Conservation (phyloP, 2,329 filamentous ascomycete species). For the Colletotrichum graminicola region DNA sequence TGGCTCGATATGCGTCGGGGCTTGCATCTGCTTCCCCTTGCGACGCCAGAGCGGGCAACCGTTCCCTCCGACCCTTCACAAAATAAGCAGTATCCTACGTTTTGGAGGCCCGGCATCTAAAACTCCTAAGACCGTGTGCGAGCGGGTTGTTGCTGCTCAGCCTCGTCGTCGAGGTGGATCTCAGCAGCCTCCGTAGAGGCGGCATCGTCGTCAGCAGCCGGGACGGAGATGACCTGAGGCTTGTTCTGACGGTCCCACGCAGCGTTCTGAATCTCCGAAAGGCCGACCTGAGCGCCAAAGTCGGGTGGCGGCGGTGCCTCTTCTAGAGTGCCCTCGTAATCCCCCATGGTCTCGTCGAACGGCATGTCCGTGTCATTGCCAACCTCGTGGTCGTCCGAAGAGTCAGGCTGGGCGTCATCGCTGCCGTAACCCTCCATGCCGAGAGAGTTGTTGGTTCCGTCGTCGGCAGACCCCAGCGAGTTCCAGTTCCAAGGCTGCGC, state of each 20-base stretch:
- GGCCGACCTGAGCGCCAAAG: conserved; percentile 40
- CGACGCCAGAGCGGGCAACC: background rate
- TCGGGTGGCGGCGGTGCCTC: conserved; percentile 46
- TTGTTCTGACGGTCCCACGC: conserved; percentile 52
- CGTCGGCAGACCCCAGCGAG: conserved; percentile 50
- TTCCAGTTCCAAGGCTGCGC: conserved; percentile 62
- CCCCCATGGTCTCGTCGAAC: conserved; percentile 40
- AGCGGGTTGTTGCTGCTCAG: conserved; percentile 19
- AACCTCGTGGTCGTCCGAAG: conserved; percentile 53
- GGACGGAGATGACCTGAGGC: conserved; percentile 55
- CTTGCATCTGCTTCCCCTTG: background rate
- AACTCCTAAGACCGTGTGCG: conserved; percentile 17
- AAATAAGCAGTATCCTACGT: background rate
- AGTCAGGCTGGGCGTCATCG: conserved; percentile 59
- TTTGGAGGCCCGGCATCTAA: no score
- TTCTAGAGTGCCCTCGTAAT: conserved; percentile 36
- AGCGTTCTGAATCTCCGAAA: conserved; percentile 50
- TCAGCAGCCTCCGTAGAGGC: conserved; percentile 62
- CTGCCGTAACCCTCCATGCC: conserved; percentile 54
- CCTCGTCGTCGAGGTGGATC: conserved; percentile 61
- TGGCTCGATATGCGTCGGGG: background rate
- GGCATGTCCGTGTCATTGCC: conserved; percentile 43
- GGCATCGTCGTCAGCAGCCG: conserved; percentile 51
- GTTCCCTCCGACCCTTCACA: background rate
- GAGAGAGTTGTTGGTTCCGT: conserved; percentile 49